phyloP scores from a whole-genome alignment of 2,329 filamentous ascomycete species.

The Laburnicola sp. region DNA sequence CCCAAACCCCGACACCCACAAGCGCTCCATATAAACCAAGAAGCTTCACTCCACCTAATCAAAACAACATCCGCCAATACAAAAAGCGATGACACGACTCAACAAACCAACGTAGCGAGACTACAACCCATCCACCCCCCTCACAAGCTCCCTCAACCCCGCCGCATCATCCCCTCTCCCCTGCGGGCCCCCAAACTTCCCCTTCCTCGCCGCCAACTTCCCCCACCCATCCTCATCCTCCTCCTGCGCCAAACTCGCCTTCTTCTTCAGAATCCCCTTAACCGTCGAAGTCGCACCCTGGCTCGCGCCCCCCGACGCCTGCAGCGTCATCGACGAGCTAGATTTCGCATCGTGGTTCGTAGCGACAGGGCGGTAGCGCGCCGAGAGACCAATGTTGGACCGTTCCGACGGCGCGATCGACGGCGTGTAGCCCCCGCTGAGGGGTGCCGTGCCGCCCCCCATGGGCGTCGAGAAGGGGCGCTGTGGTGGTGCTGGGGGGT shows the following conservation, averaged over 20 bases:
- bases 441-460: constrained; percentile 6
- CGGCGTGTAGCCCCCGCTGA: constrained; percentile 67
- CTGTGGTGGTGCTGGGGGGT: constrained; percentile 59
- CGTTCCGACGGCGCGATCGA: constrained; percentile 96
- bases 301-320: constrained; percentile 31
- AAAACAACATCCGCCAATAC: too few species aligned
- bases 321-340: constrained; percentile 36
- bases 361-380: constrained; percentile 87
- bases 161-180: constrained; percentile 19
- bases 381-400: constrained; percentile 87
- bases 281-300: constrained; percentile 20
- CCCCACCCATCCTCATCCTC: constrained; percentile 43
- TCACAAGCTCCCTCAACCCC: constrained; percentile 29
- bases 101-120: neutral
- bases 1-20: too few species aligned
- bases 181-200: constrained; percentile 24
- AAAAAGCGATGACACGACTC: too few species aligned
- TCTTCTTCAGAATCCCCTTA: constrained; percentile 42
- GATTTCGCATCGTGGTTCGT: constrained; percentile 37
- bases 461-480: constrained; percentile 30
- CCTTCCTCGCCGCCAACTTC: constrained; percentile 36
- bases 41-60: too few species aligned
- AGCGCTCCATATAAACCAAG: too few species aligned
- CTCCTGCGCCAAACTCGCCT: constrained; percentile 17
- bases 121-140: constrained; percentile 13